These are phyloP conservation scores for Ogataea philodendri DNA, from an alignment of 805 yeast genomes.

Conservation along the genomic window DNA sequence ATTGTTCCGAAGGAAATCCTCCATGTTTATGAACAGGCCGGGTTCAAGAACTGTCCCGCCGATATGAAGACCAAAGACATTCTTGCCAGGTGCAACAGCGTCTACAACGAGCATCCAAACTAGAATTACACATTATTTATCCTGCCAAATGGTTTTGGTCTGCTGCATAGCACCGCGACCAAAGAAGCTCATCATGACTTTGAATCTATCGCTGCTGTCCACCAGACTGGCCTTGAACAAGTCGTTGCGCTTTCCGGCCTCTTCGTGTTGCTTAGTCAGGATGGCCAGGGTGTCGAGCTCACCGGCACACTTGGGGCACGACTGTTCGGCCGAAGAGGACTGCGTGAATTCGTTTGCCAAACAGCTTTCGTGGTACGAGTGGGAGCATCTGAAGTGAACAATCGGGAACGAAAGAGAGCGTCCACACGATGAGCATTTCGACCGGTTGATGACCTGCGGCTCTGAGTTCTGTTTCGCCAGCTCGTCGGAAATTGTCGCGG, in stretches of 20 bases:
- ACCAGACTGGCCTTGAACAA: constrained; percentile 57
- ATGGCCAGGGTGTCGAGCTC: constrained; percentile 66
- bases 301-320: constrained; percentile 76
- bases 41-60: constrained; percentile 32
- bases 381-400: constrained; percentile 81
- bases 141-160: constrained; percentile 18
- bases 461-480: constrained; percentile 47
- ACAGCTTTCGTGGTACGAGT: constrained; percentile 83
- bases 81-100: constrained; percentile 32
- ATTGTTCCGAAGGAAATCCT: constrained; percentile 68
- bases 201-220: constrained; percentile 61
- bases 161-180: constrained; percentile 84
- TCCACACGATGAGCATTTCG: constrained; percentile 65
- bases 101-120: constrained; percentile 30
- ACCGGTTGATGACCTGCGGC: constrained; percentile 57
- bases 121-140: constrained; percentile 5
- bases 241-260: constrained; percentile 59
- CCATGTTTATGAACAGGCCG: constrained; percentile 47
- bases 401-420: constrained; percentile 71
- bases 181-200: constrained; percentile 73
- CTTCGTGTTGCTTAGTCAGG: constrained; percentile 57
- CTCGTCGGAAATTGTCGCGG: constrained; percentile 50
- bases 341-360: constrained; percentile 24
- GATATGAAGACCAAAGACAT: constrained; percentile 40
- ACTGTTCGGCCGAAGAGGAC: constrained; percentile 13